These are phyloP conservation scores for Gryganskiella cystojenkinii DNA, from an alignment of 192 early-diverging fungal species.

Conservation along the genomic window DNA sequence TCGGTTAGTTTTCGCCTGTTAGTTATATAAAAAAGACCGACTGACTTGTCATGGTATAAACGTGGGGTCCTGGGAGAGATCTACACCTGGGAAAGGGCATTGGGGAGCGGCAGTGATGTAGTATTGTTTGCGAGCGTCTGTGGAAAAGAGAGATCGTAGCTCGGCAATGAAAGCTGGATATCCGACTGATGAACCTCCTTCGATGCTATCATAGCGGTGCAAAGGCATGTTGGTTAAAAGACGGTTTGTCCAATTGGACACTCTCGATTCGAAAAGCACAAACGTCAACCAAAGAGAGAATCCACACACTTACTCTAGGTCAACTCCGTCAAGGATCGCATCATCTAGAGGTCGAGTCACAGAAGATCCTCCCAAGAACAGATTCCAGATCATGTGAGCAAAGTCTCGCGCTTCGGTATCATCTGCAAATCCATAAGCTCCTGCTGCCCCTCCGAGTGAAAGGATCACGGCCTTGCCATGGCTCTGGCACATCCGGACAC, in stretches of 20 bases:
- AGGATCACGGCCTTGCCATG: slow-evolving; percentile 80
- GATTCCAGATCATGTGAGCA: slow-evolving; percentile 79
- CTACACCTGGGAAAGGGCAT: slow-evolving; percentile 75
- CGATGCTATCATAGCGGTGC: slow-evolving; percentile 71
- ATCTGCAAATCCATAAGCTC: slow-evolving; percentile 68
- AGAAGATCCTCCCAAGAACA: slow-evolving; percentile 76
- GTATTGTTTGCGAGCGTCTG: slow-evolving; percentile 57
- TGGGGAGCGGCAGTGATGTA: slow-evolving; percentile 79
- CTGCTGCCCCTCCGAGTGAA: slow-evolving; percentile 76
- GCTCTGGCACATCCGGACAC: slow-evolving; percentile 76
- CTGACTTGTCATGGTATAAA: background rate
- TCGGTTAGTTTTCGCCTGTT: background rate
- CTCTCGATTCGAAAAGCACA: no score
- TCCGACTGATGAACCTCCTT: slow-evolving; percentile 68
- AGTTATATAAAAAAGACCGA: background rate
- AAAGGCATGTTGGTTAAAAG: no score
- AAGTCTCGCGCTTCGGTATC: slow-evolving; percentile 67
- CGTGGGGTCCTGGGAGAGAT: no score
- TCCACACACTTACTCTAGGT: slow-evolving; percentile 52
- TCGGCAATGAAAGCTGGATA: slow-evolving; percentile 69
- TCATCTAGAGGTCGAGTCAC: slow-evolving; percentile 73
- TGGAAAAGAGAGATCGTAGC: slow-evolving; percentile 63
- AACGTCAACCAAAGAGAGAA: background rate
- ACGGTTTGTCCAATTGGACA: no score
- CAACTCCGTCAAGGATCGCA: slow-evolving; percentile 77